phyloP scores from a whole-genome alignment of 305 asterid species.

The Salvia sclarea region DNA sequence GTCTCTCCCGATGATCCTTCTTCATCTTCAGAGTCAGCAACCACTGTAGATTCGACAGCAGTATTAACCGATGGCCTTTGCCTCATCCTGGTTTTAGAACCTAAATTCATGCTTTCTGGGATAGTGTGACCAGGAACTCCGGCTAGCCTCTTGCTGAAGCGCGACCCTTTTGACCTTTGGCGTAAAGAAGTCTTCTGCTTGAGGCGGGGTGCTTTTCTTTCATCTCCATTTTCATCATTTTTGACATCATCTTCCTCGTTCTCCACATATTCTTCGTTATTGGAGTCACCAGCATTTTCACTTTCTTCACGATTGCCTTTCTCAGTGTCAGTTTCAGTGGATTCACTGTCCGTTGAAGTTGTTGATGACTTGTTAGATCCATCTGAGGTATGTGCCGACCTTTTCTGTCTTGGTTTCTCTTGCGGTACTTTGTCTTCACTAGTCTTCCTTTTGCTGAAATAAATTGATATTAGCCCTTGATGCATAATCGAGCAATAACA shows the following conservation, averaged over 20 bases:
- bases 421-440: conserved; percentile 34
- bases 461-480: conserved; percentile 5
- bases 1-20: conserved; percentile 40
- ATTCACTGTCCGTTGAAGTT: conserved; percentile 40
- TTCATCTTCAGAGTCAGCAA: conserved; percentile 76
- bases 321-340: conserved; percentile 40
- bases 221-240: conserved; percentile 13
- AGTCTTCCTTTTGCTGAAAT: conserved; percentile 56
- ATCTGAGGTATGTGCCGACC: conserved; percentile 24
- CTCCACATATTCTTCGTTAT: conserved; percentile 37
- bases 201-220: conserved; percentile 2
- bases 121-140: conserved; percentile 45
- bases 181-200: conserved; percentile 34
- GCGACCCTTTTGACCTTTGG: conserved; percentile 40
- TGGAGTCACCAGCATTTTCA: conserved; percentile 34
- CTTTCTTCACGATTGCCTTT: conserved; percentile 33
- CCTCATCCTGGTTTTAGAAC: conserved; percentile 57
- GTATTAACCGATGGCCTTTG: conserved; percentile 62
- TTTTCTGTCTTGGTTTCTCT: conserved; percentile 33
- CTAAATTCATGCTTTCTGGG: conserved; percentile 47
- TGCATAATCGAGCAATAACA: conserved; percentile 1
- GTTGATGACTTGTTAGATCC: conserved; percentile 34
- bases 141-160: conserved; percentile 50
- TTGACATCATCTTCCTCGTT: conserved; percentile 34
- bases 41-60: conserved; percentile 45